Evolutionary conservation across 140 eudicot genomes (phyloP), one percentile per base, ranked within the genome.

Genomic region (Senecio squalidus): DNA sequence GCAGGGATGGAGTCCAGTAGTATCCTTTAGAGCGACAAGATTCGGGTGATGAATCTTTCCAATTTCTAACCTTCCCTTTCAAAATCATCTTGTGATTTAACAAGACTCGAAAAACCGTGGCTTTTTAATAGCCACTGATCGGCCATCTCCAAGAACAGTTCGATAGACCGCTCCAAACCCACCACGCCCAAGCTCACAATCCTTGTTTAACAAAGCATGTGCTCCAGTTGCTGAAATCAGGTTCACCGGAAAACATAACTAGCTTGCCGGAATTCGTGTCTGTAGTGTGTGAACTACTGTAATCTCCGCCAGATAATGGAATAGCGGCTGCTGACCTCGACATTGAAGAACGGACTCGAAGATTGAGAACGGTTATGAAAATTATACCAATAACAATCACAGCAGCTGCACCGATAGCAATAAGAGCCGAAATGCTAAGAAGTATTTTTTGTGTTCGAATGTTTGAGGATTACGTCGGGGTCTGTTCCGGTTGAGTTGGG

Each of bases 141-240:
- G 83, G 6, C 97, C 97, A 18, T 86, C 89, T 64, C 78, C 74
- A 1, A 90, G 90, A 45, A 85, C 80, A 0, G 97, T 80, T 23
- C 86, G 77, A 71, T 90, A 85, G 8, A 90, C 97, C 0, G 97
- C 87, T 4, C 97, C 97, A 38, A 90, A 90, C 36, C 97, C 97
- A 16, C 97, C 97, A 17, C 97, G 97, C 1, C 95, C 95, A 5
- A 90, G 89, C 76, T 90, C 95, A 24, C 95, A 90, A 47, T 90
- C 97, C 73, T 85, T 85, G 85, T 80, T 80, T 53, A 90, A 81
- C 7, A 85, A 75, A 29, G 89, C 89, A 14, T 85, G 95, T 17
- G 95, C 81, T 13, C 93, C 97, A 1, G 86, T n/a, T 82, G 34
- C 89, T 85, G 76, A 89, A 89, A 18, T 85, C 95, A 3, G 83